Conservation (phyloP, 192 early-diverging fungal species). For the Neocallimastix lanati region DNA sequence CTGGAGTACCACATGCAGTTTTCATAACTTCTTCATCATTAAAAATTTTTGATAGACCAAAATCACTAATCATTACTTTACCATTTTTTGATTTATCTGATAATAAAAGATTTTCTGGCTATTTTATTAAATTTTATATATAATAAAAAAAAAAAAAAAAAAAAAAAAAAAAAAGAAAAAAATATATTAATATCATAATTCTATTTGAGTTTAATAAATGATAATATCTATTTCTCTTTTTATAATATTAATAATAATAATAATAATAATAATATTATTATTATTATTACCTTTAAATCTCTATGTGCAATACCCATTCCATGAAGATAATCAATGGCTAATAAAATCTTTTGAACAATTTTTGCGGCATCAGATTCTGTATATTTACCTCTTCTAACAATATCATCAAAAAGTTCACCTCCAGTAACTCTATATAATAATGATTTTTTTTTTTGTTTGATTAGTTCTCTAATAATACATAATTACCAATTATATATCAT, state of each 20-base stretch:
- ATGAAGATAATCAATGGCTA: conserved; percentile 72
- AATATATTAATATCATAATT: too few species aligned
- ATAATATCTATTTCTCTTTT: too few species aligned
- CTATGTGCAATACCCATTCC: conserved; percentile 67
- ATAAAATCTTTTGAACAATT: conserved; percentile 52
- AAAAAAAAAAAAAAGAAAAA: too few species aligned
- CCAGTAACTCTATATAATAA: conserved; percentile 21
- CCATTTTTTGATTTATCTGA: conserved; percentile 32
- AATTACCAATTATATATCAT: too few species aligned
- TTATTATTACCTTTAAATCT: conserved; percentile 36
- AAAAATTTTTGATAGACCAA: conserved; percentile 37
- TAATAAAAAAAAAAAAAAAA: too few species aligned
- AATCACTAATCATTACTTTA: conserved; percentile 72
- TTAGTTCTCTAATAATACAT: too few species aligned
- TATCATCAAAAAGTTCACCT: conserved; percentile 75
- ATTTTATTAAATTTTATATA: too few species aligned
- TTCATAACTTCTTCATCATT: conserved; percentile 45
- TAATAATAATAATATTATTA: too few species aligned
- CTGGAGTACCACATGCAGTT: conserved; percentile 73
- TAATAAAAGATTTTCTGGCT: conserved; percentile 49
- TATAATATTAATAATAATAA: too few species aligned
- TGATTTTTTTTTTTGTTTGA: background rate
- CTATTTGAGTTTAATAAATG: too few species aligned
- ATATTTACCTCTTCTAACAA: conserved; percentile 58
- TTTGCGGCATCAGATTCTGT: conserved; percentile 62